Evolutionary conservation across 805 yeast species (phyloP).

Genomic region (Saccharomycopsis capsularis): DNA sequence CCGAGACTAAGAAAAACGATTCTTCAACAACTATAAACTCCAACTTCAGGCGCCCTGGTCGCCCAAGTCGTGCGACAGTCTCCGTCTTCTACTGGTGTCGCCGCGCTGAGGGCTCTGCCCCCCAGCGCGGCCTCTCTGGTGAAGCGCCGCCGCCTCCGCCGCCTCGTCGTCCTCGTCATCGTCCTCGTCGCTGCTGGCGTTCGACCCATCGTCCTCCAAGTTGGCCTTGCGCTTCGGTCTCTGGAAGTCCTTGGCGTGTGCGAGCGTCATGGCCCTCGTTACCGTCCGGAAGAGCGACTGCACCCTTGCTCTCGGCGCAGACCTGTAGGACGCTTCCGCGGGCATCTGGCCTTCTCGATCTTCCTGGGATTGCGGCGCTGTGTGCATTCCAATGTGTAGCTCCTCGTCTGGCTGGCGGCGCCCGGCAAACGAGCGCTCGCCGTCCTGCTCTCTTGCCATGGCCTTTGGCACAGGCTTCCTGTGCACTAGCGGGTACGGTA

Average conservation of each 20-base stretch:
- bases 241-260: constrained; percentile 83
- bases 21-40: too few species aligned
- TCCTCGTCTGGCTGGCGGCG: neutral
- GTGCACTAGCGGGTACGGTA: constrained; percentile 54
- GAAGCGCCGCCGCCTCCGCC: too few species aligned
- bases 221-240: constrained; percentile 33
- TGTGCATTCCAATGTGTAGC: neutral
- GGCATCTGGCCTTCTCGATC: neutral
- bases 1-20: too few species aligned
- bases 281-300: constrained; percentile 35
- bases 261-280: constrained; percentile 56
- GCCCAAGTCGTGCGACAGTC: too few species aligned
- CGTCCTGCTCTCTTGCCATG: neutral
- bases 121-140: too few species aligned
- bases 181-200: constrained; percentile 27
- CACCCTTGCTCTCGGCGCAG: neutral
- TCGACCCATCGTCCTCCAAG: neutral
- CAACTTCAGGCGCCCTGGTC: too few species aligned
- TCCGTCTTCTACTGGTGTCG: too few species aligned
- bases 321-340: neutral
- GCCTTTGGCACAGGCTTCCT: neutral
- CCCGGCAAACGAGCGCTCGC: neutral
- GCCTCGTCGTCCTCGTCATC: constrained; percentile 25
- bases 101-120: too few species aligned
- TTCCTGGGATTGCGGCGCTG: neutral